Conservation (phyloP, 2,329 filamentous ascomycete genomes). For the Rhexocercosporidium sp. region DNA sequence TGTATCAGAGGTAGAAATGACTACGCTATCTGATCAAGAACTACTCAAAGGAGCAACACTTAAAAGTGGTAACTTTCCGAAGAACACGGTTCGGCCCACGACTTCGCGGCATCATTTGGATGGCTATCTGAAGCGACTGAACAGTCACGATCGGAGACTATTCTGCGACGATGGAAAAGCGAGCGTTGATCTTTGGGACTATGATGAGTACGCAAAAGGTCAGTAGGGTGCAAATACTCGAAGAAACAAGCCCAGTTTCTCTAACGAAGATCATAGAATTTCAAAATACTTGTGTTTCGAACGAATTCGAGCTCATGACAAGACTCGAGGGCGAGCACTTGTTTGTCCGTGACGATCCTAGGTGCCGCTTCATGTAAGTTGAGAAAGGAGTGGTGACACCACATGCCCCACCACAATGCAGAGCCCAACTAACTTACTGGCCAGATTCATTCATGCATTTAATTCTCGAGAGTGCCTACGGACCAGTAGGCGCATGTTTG, state of each 20-base stretch:
- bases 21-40: neutral
- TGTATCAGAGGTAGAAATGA: neutral
- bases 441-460: constrained; percentile 33
- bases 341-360: constrained; percentile 26
- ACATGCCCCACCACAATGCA: neutral
- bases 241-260: too few species aligned
- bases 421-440: neutral
- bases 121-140: constrained; percentile 18
- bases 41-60: neutral
- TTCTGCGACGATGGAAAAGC: constrained; percentile 22
- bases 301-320: constrained; percentile 16
- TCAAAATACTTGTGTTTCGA: constrained; percentile 9
- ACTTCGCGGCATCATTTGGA: constrained; percentile 18
- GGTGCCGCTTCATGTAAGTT: constrained; percentile 35
- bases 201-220: constrained; percentile 25
- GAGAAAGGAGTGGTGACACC: neutral
- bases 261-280: constrained; percentile 19
- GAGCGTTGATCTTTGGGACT: constrained; percentile 26
- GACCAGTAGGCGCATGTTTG: constrained; percentile 30
- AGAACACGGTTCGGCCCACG: constrained; percentile 1
- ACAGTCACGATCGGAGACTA: constrained; percentile 16
- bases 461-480: constrained; percentile 32
- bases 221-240: neutral
- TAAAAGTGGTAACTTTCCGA: neutral
- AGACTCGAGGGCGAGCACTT: constrained; percentile 1